Percentiles rank a stretch among this genome's conserved stretches.
Conservation (phyloP, 2,329 filamentous ascomycete species). For the Epichloe hybrida region DNA sequence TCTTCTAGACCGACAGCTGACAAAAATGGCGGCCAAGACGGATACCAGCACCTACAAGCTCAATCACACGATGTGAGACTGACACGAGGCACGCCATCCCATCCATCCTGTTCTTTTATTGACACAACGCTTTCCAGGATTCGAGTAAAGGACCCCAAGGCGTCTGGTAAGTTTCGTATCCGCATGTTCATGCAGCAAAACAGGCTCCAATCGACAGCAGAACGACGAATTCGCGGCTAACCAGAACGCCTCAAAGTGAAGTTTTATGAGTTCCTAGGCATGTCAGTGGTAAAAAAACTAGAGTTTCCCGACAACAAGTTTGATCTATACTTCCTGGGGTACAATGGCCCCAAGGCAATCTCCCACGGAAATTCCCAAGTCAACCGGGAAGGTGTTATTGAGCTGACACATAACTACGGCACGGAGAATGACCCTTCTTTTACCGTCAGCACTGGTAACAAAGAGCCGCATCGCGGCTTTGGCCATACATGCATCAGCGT, state of each 20-base stretch:
- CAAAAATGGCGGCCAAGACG: conserved; percentile 52
- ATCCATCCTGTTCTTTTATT: background rate
- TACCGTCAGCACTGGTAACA: conserved; percentile 77
- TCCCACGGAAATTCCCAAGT: conserved; percentile 58
- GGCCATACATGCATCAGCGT: conserved; percentile 78
- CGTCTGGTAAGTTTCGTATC: conserved; percentile 39
- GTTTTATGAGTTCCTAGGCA: conserved; percentile 87
- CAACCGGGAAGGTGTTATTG: conserved; percentile 81
- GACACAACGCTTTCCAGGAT: conserved; percentile 41
- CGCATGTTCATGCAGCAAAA: too few species aligned
- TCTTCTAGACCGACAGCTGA: background rate
- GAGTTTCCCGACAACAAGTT: conserved; percentile 81
- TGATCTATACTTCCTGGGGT: conserved; percentile 89
- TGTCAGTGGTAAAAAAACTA: conserved; percentile 71
- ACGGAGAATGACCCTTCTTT: conserved; percentile 76
- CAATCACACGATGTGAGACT: conserved; percentile 70
- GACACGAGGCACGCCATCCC: background rate
- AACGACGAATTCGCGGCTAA: background rate
- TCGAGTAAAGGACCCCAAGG: conserved; percentile 86
- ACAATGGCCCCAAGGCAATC: conserved; percentile 62
- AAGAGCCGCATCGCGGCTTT: conserved; percentile 71
- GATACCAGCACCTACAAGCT: conserved; percentile 67
- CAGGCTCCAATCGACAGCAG: too few species aligned
- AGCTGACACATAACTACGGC: conserved; percentile 75
- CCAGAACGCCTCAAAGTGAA: conserved; percentile 42